Conservation (phyloP, 352 stramenopile genomes). For the Globisporangium parvum region DNA sequence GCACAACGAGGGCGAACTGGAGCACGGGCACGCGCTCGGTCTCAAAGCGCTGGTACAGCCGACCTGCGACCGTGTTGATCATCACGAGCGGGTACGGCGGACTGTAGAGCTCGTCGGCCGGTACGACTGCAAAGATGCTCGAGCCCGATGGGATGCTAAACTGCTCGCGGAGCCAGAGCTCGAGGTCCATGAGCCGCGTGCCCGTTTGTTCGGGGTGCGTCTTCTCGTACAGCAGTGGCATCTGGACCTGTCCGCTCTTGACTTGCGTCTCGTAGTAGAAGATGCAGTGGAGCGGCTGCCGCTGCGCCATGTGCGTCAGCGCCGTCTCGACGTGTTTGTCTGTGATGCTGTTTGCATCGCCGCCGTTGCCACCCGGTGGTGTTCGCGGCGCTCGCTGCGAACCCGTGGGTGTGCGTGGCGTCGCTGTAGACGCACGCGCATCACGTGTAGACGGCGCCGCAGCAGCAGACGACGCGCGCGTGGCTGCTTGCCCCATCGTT, state of each 20-base stretch:
- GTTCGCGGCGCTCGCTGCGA: neutral
- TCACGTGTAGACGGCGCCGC: neutral
- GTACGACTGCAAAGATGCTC: slow-evolving; percentile 71
- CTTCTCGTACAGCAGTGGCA: slow-evolving; percentile 67
- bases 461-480: neutral
- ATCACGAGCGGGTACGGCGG: slow-evolving; percentile 74
- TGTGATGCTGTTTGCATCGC: slow-evolving; percentile 1
- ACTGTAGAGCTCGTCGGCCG: slow-evolving; percentile 72
- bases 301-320: slow-evolving; percentile 23
- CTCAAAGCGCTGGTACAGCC: slow-evolving; percentile 39
- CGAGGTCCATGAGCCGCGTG: slow-evolving; percentile 65
- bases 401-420: neutral
- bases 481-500: neutral
- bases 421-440: neutral
- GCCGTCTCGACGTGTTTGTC: slow-evolving; percentile 3
- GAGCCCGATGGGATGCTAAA: slow-evolving; percentile 46
- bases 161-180: slow-evolving; percentile 60
- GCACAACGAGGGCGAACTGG: slow-evolving; percentile 62
- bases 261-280: slow-evolving; percentile 64
- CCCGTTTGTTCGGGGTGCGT: slow-evolving; percentile 16
- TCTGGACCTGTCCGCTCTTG: slow-evolving; percentile 39
- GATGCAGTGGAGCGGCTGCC: slow-evolving; percentile 54
- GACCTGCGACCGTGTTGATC: slow-evolving; percentile 60
- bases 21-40: slow-evolving; percentile 40
- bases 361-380: neutral